Percentiles rank a stretch among this genome's conserved stretches.
Evolutionary conservation across 116 monocot species (phyloP).

Genomic region (Zostera marina): DNA sequence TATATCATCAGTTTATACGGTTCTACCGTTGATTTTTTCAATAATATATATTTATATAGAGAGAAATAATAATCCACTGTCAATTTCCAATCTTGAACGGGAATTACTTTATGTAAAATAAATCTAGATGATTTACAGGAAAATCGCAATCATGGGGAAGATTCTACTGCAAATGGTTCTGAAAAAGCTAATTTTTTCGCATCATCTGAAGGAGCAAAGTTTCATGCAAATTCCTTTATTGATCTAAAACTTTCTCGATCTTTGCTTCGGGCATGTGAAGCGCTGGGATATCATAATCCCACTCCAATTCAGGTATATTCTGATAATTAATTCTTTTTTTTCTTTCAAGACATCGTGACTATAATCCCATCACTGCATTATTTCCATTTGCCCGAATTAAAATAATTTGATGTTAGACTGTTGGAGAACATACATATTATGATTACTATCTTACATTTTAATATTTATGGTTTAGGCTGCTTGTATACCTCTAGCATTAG

Average conservation of each 20-base stretch:
- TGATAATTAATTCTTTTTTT: background rate
- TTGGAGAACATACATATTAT: no score
- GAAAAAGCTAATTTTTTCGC: constrained; percentile 39
- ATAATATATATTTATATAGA: background rate
- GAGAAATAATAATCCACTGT: background rate
- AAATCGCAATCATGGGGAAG: constrained; percentile 10
- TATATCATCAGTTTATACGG: no score
- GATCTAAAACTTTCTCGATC: constrained; percentile 87
- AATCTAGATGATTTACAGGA: constrained; percentile 17
- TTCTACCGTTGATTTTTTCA: no score
- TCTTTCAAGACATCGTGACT: background rate
- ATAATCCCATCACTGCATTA: no score
- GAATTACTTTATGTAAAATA: no score
- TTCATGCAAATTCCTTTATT: constrained; percentile 79
- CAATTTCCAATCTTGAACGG: background rate
- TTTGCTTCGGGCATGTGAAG: constrained; percentile 84
- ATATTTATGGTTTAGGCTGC: constrained; percentile 45
- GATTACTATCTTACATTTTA: background rate
- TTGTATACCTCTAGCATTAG: constrained; percentile 89
- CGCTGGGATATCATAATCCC: constrained; percentile 80
- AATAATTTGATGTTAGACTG: no score
- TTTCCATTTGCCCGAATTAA: no score
- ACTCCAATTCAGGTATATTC: constrained; percentile 83
- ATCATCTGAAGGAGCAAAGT: constrained; percentile 79
- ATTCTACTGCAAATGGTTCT: constrained; percentile 3